Evolutionary conservation across 73 alveolate species (phyloP).

Genomic region (Breviolum minutum): DNA sequence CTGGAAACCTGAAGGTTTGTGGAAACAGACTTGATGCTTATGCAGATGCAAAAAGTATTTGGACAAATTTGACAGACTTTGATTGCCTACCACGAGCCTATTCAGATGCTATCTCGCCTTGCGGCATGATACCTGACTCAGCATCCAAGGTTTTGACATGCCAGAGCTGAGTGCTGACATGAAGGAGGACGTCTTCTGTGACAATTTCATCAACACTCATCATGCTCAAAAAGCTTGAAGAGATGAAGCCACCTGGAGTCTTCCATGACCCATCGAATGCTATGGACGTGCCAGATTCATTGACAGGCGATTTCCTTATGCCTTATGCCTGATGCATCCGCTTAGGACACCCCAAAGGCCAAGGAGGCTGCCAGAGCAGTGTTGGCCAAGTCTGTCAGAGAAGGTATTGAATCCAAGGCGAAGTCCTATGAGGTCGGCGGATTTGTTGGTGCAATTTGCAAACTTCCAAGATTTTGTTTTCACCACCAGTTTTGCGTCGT

Average conservation of each 20-base stretch:
- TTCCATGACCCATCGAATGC: not conserved
- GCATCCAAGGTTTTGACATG: conserved; percentile 41
- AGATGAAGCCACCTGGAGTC: not conserved
- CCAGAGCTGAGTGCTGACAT: conserved; percentile 44
- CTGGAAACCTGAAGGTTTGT: not conserved
- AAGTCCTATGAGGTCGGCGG: conserved; percentile 49
- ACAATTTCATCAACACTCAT: not conserved
- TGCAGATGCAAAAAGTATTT: too few species aligned
- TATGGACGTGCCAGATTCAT: too few species aligned
- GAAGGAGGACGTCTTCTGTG: not conserved
- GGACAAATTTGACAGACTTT: too few species aligned
- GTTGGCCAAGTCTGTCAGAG: conserved; percentile 2
- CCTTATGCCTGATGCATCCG: not conserved
- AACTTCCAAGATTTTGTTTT: not conserved
- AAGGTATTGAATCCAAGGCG: conserved; percentile 46
- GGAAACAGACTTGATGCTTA: too few species aligned
- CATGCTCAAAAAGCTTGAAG: not conserved
- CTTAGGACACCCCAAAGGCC: not conserved
- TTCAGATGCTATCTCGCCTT: not conserved
- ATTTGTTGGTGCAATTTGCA: not conserved
- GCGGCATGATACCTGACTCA: not conserved
- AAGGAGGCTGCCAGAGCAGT: conserved; percentile 25
- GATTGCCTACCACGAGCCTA: too few species aligned
- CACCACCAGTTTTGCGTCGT: not conserved
- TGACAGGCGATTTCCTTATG: not conserved